Base-by-base conservation (phyloP, 768 basidiomycete genomes). In the Dictyophora rubrovolvata region DNA sequence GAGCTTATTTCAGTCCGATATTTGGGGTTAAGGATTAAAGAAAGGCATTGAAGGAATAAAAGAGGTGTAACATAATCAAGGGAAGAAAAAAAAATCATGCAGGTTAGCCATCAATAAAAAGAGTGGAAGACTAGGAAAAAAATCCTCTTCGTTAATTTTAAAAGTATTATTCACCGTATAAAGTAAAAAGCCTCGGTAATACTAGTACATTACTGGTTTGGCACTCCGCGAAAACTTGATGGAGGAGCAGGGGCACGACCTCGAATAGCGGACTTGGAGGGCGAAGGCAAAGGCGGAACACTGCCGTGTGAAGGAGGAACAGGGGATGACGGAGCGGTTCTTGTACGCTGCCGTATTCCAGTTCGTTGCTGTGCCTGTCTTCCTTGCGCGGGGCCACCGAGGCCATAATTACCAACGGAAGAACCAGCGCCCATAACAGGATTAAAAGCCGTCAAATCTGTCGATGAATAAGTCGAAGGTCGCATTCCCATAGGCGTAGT, bases 331-430 rank as follows among this genome's bases (percentile, higher is more conserved):
- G 69, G 62, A 0, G 69, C 74, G 1, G 74, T 75, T 54, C 56
- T 56, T 46, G 74, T 74, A 18, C 75, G 70, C 4, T 65, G 71
- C 42, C 74, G 64, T 16, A 59, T 55, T 14, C 67, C 28, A 11
- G 57, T 17, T 20, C 68, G 63, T 5, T 64, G 42, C 10, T 42
- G 42, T 5, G 42, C 42, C 28, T 3, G 28, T 28, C 28, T 28
- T 20, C 56, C 23, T 35, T 53, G 57, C n/a, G 50, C 22, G 9
- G 22, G 16, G 4, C 42, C 42, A 28, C 28, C 28, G 28, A 28
- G 4, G 7, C 28, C 7, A 28, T 28, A 28, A 28, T 28, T 28
- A 28, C 28, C 28, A 28, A 28, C 28, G 21, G 11, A 20, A 48
- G 52, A 53, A 48, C 20, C 18, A 21, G 18, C 56, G 22, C 20